Conservation (phyloP, 139 green algal species). For the Micromonas commoda region DNA sequence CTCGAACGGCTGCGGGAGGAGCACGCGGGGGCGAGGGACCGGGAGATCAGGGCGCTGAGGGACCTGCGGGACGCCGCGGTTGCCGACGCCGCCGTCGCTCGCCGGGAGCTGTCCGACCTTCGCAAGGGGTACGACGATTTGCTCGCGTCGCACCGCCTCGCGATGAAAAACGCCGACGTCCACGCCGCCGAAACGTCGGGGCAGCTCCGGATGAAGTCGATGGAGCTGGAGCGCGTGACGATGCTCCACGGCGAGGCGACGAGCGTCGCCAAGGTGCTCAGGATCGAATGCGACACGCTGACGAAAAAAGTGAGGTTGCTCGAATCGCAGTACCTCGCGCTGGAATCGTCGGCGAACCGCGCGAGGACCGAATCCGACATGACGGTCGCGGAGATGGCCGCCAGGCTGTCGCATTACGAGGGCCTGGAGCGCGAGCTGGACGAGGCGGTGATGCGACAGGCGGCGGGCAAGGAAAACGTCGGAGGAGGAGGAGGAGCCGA, state of each 20-base stretch:
- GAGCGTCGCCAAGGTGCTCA: background rate
- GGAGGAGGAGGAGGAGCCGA: background rate
- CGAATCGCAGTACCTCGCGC: background rate
- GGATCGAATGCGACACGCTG: background rate
- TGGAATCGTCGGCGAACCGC: background rate
- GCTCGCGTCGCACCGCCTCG: background rate
- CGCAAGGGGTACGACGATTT: background rate
- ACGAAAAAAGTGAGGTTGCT: background rate
- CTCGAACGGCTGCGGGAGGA: background rate
- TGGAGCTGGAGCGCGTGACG: slow-evolving; percentile 2
- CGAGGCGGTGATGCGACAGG: slow-evolving; percentile 5
- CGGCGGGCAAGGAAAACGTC: background rate
- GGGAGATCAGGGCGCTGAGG: background rate
- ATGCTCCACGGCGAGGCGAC: slow-evolving; percentile 3
- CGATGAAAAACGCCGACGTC: background rate
- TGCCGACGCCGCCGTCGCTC: background rate
- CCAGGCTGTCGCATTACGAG: slow-evolving; percentile 6
- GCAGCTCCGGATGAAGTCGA: slow-evolving; percentile 12
- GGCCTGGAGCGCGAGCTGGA: slow-evolving; percentile 2
- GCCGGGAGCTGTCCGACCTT: slow-evolving; percentile 10
- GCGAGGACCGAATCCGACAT: background rate
- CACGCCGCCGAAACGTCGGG: background rate
- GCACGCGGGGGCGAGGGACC: background rate
- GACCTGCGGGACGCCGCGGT: background rate
- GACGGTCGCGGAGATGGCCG: background rate